A percentile compares a stretch with the other conserved stretches of the same genome.
These are phyloP conservation scores for Dichomitus squalens DNA, from an alignment of 1,284 basidiomycete genomes.

Conservation along the genomic window DNA sequence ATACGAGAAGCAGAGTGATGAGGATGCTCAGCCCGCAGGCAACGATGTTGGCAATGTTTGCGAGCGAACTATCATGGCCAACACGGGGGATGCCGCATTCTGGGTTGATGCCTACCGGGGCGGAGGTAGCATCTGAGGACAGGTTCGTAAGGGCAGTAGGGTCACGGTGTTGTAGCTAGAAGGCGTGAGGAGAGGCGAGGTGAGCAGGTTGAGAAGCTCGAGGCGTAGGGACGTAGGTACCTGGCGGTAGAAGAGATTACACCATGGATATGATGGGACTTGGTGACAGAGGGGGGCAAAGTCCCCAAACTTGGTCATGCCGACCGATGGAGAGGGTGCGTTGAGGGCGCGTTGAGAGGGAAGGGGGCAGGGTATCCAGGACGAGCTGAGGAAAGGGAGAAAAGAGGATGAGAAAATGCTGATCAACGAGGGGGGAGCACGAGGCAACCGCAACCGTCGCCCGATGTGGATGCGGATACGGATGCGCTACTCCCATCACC, in stretches of 20 bases:
- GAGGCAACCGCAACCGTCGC: background rate
- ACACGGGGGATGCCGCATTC: constrained; percentile 54
- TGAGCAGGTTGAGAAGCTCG: background rate
- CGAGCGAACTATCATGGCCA: constrained; percentile 53
- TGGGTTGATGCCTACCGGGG: constrained; percentile 61
- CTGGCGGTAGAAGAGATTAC: constrained; percentile 72
- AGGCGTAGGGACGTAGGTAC: constrained; percentile 26
- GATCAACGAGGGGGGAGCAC: background rate
- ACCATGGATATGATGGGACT: constrained; percentile 69
- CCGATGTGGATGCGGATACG: too few relatives aligned
- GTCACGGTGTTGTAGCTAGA: constrained; percentile 39
- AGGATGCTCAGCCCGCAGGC: constrained; percentile 63
- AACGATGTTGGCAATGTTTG: constrained; percentile 77
- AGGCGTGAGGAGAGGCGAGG: background rate
- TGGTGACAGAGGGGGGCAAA: constrained; percentile 58
- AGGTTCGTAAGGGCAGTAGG: constrained; percentile 38
- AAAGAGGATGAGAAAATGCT: background rate
- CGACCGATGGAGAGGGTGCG: background rate
- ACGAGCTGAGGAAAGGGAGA: background rate
- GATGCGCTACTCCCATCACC: background rate
- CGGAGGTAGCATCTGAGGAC: constrained; percentile 44
- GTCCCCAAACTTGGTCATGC: constrained; percentile 62
- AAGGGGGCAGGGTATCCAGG: background rate
- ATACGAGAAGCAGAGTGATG: constrained; percentile 50
- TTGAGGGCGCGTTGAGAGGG: too few relatives aligned